Evolutionary conservation across 306 rosid genomes (phyloP), one percentile per base, ranked within the genome.

Genomic region (Ceratonia siliqua): DNA sequence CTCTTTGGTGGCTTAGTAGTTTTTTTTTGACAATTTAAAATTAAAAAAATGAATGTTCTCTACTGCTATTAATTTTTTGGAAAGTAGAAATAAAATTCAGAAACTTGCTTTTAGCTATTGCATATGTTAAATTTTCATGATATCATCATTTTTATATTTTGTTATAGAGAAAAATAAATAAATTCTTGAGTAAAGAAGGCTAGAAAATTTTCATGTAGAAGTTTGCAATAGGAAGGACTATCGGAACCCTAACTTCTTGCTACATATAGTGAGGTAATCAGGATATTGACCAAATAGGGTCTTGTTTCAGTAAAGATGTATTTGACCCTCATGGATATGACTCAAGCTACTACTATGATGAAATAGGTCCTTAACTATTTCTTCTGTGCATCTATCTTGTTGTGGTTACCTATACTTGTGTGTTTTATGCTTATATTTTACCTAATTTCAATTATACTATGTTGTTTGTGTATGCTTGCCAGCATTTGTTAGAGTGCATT

Each of bases 301-400:
- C 98, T 82, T 95, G 99, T 88, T 92, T 95, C 93, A 84, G 90
- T 78, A 92, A 89, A 88, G 98, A 92, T 74, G 96, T 95, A 73
- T 95, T 95, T 74, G 93, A 95, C 78, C 99, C 98, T 62, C 99
- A 95, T 70, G 98, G 98, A 83, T 95, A 86, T 75, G 93, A 92
- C 76, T 71, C 85, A 71, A 89, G 93, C 8, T 96, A 92, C 90
- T 95, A 83, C 87, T 95, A 76, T 79, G 88, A 84, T 70, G 92
- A 90, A 87, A 89, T 95, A 86, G 99, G 99, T 95, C 55, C 32
- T 22, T 70, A 45, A 9, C 82, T 68, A 70, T 62, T 73, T 78
- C 81, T 81, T 3, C 70, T 76, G 48, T 78, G n/a, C 21, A 13
- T 64, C 9, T 36, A 33, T 70, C 15, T 52, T 35, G 3, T 49